A percentile compares a stretch with the other conserved stretches of the same genome.
Evolutionary conservation across 192 early-diverging fungal species (phyloP).

Genomic region (Coemansia sp.): DNA sequence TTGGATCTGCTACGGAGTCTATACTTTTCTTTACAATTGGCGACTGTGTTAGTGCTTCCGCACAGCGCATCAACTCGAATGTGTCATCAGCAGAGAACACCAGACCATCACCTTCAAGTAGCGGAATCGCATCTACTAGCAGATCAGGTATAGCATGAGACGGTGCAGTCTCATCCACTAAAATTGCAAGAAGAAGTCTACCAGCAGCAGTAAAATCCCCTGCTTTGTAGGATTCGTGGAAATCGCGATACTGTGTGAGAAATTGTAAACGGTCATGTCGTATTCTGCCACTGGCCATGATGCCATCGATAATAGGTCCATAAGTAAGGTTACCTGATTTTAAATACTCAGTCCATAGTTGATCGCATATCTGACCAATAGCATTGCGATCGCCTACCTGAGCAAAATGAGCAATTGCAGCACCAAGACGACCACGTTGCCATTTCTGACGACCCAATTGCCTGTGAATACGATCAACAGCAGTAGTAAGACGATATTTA

Average conservation of each 20-base stretch:
- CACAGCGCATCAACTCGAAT: conserved; percentile 63
- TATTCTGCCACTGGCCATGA: conserved; percentile 16
- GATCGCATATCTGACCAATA: conserved; percentile 59
- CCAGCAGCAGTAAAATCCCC: conserved; percentile 42
- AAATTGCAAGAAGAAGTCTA: conserved; percentile 44
- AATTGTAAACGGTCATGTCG: conserved; percentile 57
- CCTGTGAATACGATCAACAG: conserved; percentile 39
- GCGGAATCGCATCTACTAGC: conserved; percentile 62
- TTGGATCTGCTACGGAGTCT: not conserved
- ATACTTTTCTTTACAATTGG: not conserved
- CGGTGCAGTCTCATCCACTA: conserved; percentile 56
- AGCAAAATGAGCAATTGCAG: conserved; percentile 64
- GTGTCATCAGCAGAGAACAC: conserved; percentile 62
- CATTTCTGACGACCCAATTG: conserved; percentile 56
- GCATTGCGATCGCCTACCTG: conserved; percentile 49
- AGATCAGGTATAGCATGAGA: conserved; percentile 52
- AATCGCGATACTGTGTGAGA: conserved; percentile 59
- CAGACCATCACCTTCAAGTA: conserved; percentile 59
- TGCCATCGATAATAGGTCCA: conserved; percentile 44
- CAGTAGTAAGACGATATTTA: conserved; percentile 33
- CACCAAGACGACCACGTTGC: conserved; percentile 57
- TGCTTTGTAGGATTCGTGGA: conserved; percentile 56
- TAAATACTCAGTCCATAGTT: conserved; percentile 58
- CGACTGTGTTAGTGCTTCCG: conserved; percentile 55
- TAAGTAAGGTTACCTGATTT: conserved; percentile 48